Evolutionary conservation across 2,329 filamentous ascomycete species (phyloP), one percentile per base, ranked within the genome.

Genomic region (Ampelomyces quisqualis): DNA sequence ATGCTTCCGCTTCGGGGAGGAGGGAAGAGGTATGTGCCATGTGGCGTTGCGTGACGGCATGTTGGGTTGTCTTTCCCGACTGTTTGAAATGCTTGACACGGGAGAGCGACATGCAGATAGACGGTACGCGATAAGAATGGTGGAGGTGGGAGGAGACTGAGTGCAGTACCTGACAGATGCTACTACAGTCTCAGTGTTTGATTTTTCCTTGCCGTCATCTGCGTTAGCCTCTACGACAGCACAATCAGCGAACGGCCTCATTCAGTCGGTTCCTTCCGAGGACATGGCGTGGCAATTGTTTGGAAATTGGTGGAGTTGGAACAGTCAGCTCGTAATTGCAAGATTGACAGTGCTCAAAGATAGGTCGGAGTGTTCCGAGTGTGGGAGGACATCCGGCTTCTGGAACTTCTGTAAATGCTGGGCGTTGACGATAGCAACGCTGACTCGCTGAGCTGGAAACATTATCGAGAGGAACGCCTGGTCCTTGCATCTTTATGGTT

Each of bases 261-360:
- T n/a, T 9, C 19, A 20, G 7, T 34, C 22, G 34, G 34, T 21
- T 20, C 23, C 21, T 37, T 34, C n/a, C n/a, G n/a, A n/a, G n/a
- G n/a, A n/a, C 21, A 14, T 27, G 26, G 27, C 31, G 28, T 36
- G 11, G 35, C 31, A 33, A n/a, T 5, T n/a, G 14, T 20, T 28
- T 15, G 13, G 18, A 14, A 14, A 7, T 5, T 22, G 34, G 20
- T 38, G 44, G 40, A 39, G 36, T 38, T 18, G 19, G 33, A 10
- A 38, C 20, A 26, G 45, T 23, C 17, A 37, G 29, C 22, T 34
- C 40, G 37, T 41, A 23, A 39, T 18, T 19, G 22, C 15, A 34
- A 34, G 10, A 41, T 41, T n/a, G n/a, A n/a, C n/a, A n/a, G n/a
- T n/a, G n/a, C 13, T 8, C 23, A 17, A 27, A 36, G 15, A 27